Base-by-base conservation (phyloP, 2,329 filamentous ascomycete genomes). In the Trichoderma cornu-damae region DNA sequence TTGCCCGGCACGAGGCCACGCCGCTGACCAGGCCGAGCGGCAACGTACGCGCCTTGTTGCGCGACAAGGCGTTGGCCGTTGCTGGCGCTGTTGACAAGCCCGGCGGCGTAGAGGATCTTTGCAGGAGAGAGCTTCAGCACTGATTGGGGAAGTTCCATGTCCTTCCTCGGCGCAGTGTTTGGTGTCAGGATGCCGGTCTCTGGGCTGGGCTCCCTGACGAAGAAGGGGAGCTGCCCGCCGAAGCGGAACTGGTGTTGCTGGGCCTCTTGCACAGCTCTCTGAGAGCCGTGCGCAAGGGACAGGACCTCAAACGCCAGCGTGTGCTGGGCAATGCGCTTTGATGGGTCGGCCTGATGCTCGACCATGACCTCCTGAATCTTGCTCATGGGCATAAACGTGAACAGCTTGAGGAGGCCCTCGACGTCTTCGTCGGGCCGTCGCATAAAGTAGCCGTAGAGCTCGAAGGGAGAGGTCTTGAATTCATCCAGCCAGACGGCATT, bases 401-500 rank as follows among this genome's bases (percentile, higher is more conserved):
- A 91, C 20, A 96, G 81, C 68, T 89, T 93, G 38, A 99, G 78
- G 61, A 96, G 87, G 30, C 79, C 81, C 71, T 91, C 88, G 3
- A 97, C 84, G 54, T 95, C 88, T 8, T 82, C 81, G 67, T 99
- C 94, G 0, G 91, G 78, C 0, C 88, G 86, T 50, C 90, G 84
- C 62, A 96, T 79, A 65, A 97, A 94, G 76, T 93, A 96, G 69
- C 92, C 79, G 70, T 97, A 97, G 1, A 97, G 78, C 58, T 97
- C 90, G 67, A 93, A 96, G 0, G 85, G 77, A 28, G 81, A 85
- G 1, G 93, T 96, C 81, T 90, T 82, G 65, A 87, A 85, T 53
- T 80, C 79, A 70, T 96, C 90, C 3, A 99, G 81, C 94, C 94
- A 99, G 34, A 99, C 74, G 2, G 93, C 92, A 70, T 97, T 97